Evolutionary conservation across 495 filamentous ascomycete genomes (phyloP), one percentile per base, ranked within the genome.

Genomic region (Penicillium ucsense): DNA sequence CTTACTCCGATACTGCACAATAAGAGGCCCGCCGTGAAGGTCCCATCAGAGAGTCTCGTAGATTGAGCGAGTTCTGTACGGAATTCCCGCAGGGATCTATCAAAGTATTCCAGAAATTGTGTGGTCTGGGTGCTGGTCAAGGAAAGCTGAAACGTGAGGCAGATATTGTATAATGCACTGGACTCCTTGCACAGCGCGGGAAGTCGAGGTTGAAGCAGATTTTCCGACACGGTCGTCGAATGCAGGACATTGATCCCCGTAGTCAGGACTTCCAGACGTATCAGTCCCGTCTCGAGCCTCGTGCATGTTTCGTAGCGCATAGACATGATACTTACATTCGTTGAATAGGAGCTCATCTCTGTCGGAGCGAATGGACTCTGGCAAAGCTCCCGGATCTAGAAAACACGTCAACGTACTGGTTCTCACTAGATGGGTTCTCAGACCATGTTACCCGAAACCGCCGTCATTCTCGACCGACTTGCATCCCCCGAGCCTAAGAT

Each of bases 1-100:
- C 63, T 28, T 46, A 69, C 66, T 34, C 61, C 64, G 50, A 66
- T 66, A 43, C 57, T 70, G 47, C 62, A 67, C 32, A 70, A 31
- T 6, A 70, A 53, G 4, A 67, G 51, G 4, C 64, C 66, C 1
- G 66, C 61, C 28, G 59, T 54, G n/a, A 70, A 41, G 4, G 61
- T 70, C 8, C 54, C 59, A 55, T 70, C 63, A 2, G 52, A 47
- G 6, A 70, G 52, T 29, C 44, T 55, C 7, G 53, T 51, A 33
- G 50, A 61, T 9, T 37, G 42, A 0, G 58, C 51, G 35, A 70
- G 50, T 47, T 70, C 66, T 2, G 54, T 53, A 43, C 66, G 57
- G 31, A 70, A 67, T 12, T 53, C 52, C 9, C 41, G 57, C 3
- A 70, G 35, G 0, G 62, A 55, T 12, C 52, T 47, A 31, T 67